phyloP scores from a whole-genome alignment of 345 rosid species.

The Eucalyptus cloeziana region DNA sequence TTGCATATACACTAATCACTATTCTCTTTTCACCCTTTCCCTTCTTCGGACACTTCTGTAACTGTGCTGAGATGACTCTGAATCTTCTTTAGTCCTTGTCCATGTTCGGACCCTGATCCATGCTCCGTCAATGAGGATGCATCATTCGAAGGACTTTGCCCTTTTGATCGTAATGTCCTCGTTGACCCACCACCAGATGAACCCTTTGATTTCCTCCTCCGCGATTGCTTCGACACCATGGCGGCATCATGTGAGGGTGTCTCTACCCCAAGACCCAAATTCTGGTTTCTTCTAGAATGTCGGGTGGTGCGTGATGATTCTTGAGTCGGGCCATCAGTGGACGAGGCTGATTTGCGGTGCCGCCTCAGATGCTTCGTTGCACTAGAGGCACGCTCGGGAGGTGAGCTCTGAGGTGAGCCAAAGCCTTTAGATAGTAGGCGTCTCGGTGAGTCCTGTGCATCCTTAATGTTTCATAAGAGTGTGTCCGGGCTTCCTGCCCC shows the following conservation, averaged over 20 bases:
- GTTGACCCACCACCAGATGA: background rate
- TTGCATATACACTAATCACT: background rate
- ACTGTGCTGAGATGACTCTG: background rate
- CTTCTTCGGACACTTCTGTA: background rate
- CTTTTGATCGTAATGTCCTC: constrained; percentile 9
- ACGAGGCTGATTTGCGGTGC: background rate
- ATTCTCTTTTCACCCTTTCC: background rate
- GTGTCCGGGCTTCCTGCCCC: background rate
- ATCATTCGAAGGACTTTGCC: constrained; percentile 1
- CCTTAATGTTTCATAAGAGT: background rate
- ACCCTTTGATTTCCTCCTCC: constrained; percentile 15
- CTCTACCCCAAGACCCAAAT: background rate
- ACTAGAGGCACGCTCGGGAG: background rate
- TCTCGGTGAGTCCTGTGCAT: background rate
- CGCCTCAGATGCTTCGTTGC: constrained; percentile 15
- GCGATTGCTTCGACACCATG: background rate
- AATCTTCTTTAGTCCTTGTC: background rate
- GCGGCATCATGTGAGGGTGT: constrained; percentile 1
- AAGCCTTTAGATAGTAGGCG: background rate
- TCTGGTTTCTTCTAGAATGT: constrained; percentile 6
- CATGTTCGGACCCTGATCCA: background rate
- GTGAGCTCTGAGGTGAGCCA: background rate
- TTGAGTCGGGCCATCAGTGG: background rate
- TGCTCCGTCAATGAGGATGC: background rate
- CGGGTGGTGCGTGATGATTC: background rate